Evolutionary conservation across 2,329 filamentous ascomycete species (phyloP).

Genomic region (Gnomoniopsis smithogilvyi): DNA sequence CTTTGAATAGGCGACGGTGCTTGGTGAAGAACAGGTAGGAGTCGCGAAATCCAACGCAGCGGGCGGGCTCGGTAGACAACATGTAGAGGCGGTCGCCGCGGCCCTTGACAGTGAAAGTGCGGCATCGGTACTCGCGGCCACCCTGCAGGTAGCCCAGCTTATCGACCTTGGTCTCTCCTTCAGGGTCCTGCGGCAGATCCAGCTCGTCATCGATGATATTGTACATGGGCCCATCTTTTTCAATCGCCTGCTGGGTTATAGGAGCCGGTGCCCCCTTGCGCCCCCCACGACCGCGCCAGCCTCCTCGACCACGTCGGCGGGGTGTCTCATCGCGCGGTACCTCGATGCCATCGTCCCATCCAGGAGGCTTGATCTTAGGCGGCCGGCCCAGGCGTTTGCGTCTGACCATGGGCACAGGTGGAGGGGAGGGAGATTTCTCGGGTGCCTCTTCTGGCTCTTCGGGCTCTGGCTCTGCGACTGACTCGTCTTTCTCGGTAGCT

Average conservation of each 20-base stretch:
- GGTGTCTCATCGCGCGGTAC: conserved; percentile 55
- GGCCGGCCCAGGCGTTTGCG: conserved; percentile 80
- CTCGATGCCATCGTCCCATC: conserved; percentile 67
- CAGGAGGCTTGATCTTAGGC: conserved; percentile 78
- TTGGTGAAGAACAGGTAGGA: conserved; percentile 99
- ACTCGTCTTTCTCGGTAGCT: conserved; percentile 36
- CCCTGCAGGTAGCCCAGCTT: conserved; percentile 79
- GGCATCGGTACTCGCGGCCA: conserved; percentile 88
- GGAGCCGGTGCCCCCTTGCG: conserved; percentile 67
- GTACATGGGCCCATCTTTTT: conserved; percentile 90
- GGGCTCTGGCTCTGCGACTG: conserved; percentile 33
- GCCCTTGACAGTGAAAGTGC: conserved; percentile 87
- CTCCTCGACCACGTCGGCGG: conserved; percentile 63
- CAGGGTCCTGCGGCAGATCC: conserved; percentile 77
- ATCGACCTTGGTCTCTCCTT: conserved; percentile 92
- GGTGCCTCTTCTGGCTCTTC: conserved; percentile 30
- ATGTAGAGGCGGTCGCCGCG: conserved; percentile 89
- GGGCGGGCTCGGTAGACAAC: conserved; percentile 95
- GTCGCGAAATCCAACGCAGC: conserved; percentile 95
- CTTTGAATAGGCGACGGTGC: conserved; percentile 93
- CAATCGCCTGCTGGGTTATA: conserved; percentile 81
- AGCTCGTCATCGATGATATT: conserved; percentile 92
- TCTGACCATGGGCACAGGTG: conserved; percentile 62
- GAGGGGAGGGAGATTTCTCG: conserved; percentile 50
- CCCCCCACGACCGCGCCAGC: conserved; percentile 67